These are phyloP conservation scores for Carex parvula DNA, from an alignment of 176 grass and related monocot genomes.

Conservation along the genomic window DNA sequence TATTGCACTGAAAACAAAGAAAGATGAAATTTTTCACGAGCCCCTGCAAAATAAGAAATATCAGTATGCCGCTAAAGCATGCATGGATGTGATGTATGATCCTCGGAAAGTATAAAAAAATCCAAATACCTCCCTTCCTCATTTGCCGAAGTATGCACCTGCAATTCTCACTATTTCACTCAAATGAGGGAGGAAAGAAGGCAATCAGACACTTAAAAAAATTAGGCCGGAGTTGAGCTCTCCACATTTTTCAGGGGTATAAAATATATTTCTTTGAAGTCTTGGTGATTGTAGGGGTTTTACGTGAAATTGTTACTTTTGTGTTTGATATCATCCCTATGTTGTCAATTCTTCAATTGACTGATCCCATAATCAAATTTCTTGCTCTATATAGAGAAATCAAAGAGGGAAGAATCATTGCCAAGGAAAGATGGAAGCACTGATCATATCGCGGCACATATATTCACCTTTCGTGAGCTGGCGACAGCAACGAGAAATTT, in stretches of 20 bases:
- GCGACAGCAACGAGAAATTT: constrained; percentile 35
- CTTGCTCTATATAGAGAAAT: neutral
- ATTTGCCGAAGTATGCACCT: neutral
- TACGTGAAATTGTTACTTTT: neutral
- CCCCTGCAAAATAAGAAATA: neutral
- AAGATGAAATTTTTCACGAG: too few relatives aligned
- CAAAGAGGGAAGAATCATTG: constrained; percentile 19
- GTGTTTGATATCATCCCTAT: neutral
- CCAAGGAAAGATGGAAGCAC: constrained; percentile 28
- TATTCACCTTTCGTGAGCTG: constrained; percentile 40
- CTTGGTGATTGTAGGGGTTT: neutral
- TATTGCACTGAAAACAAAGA: too few relatives aligned
- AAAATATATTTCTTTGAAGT: neutral
- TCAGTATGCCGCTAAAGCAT: neutral
- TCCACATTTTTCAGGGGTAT: neutral
- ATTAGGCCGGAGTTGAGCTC: neutral
- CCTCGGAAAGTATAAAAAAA: neutral
- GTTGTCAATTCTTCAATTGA: neutral
- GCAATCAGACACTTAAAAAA: neutral
- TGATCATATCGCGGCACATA: constrained; percentile 38
- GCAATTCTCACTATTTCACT: neutral
- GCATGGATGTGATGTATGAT: neutral
- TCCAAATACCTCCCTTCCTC: neutral
- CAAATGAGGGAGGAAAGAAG: neutral
- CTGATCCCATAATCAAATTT: neutral